Base-by-base conservation (phyloP, 768 basidiomycete genomes). In the Calocera cornea region DNA sequence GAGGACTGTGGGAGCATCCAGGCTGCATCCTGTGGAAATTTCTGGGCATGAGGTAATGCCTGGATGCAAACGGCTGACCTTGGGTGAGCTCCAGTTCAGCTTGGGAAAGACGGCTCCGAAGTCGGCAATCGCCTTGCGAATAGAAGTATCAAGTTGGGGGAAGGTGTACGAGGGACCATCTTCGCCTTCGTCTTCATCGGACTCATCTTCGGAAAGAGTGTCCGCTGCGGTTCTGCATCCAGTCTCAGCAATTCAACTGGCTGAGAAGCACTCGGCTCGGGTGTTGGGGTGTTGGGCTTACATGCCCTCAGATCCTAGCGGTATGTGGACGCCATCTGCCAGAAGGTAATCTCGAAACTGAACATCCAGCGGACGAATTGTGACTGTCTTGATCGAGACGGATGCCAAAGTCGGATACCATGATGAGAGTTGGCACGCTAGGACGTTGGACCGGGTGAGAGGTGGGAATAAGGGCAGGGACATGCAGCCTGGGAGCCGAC, bases 21-120 rank as follows among this genome's bases (percentile, higher is more conserved):
- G 2, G 89, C 83, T 34, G 94, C 92, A 72, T 98, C 95, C 92
- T 94, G 69, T 19, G n/a, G 0, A 34, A 64, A 40, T 24, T 40
- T 47, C 29, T 47, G 29, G 33, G 49, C 5, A n/a, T n/a, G n/a
- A n/a, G n/a, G n/a, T n/a, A n/a, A n/a, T n/a, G n/a, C n/a, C n/a
- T n/a, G n/a, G n/a, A n/a, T n/a, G n/a, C n/a, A n/a, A n/a, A 1
- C 12, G 41, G 72, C 80, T 67, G 68, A 89, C 94, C 79, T 87
- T 89, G 16, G 95, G 95, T n/a, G 91, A 87, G 5, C 93, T 91
- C 78, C 95, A 97, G 73, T 97, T 97, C 66, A 98, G 85, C 77
- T 98, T 98, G 0, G 95, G 94, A 75, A 98, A 98, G 33, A 95
- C 87, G 5, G 87, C 88, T 1, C 85, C 89, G 75, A 90, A 94